Evolutionary conservation across 352 stramenopile species (phyloP).

Genomic region (Globisporangium cylindrosporum): DNA sequence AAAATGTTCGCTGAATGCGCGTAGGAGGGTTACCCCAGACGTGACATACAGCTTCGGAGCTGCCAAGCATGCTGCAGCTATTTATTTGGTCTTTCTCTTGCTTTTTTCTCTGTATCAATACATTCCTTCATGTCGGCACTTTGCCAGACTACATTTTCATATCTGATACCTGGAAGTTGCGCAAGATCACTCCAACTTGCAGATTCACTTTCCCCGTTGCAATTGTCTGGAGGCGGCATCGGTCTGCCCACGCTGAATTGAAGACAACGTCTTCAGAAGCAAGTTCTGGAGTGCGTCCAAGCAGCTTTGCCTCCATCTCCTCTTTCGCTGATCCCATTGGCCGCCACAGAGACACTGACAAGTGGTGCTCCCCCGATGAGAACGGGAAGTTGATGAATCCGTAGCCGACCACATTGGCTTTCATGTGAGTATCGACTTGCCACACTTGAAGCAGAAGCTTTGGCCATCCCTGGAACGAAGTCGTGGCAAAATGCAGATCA

Average conservation of each 20-base stretch:
- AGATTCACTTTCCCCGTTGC: conserved; percentile 54
- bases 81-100: conserved; percentile 1
- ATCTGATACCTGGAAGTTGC: conserved; percentile 38
- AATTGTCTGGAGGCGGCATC: conserved; percentile 61
- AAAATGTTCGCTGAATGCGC: conserved; percentile 4
- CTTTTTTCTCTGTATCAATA: neutral
- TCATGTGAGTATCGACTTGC: conserved; percentile 46
- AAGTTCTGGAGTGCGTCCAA: conserved; percentile 54
- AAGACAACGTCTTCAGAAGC: conserved; percentile 58
- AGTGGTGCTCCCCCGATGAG: conserved; percentile 40
- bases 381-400: conserved; percentile 62
- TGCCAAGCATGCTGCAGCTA: neutral
- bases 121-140: neutral
- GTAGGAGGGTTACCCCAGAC: neutral
- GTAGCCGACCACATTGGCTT: conserved; percentile 49
- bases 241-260: conserved; percentile 49
- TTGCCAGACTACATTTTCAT: conserved; percentile 21
- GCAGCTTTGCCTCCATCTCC: conserved; percentile 43
- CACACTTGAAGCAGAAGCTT: conserved; percentile 68
- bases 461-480: conserved; percentile 59
- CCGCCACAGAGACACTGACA: conserved; percentile 53
- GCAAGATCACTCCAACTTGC: conserved; percentile 43
- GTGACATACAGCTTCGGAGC: neutral
- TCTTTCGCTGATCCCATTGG: conserved; percentile 51
- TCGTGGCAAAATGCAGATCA: conserved; percentile 61